Evolutionary conservation across 2,329 filamentous ascomycete species (phyloP).

Genomic region (Penicillium psychrosexuale): DNA sequence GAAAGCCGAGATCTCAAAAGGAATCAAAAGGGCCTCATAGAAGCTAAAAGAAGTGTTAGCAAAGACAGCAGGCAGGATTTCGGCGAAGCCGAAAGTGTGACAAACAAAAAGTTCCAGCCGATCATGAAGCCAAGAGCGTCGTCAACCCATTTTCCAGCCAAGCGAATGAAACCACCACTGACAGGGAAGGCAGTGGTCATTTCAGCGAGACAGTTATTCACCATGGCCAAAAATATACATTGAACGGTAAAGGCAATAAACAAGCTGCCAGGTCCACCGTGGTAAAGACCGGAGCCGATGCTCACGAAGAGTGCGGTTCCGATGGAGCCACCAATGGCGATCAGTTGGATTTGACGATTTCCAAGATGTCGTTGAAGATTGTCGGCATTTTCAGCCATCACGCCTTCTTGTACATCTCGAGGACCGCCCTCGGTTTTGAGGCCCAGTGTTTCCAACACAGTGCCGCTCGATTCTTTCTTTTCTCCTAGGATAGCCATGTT

Average conservation of each 20-base stretch:
- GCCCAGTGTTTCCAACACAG: conserved; percentile 12
- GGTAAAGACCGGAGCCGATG: conserved; percentile 38
- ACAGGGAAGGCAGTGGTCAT: conserved; percentile 47
- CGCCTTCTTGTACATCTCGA: conserved; percentile 22
- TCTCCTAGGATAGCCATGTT: conserved; percentile 12
- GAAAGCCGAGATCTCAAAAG: conserved; percentile 44
- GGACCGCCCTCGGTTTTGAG: conserved; percentile 12
- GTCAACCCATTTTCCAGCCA: conserved; percentile 47
- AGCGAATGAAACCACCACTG: conserved; percentile 40
- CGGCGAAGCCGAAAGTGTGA: background rate
- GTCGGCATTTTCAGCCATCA: conserved; percentile 28
- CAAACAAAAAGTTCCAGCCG: conserved; percentile 48
- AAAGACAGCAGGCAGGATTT: background rate
- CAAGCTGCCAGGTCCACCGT: conserved; percentile 39
- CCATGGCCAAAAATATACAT: conserved; percentile 33
- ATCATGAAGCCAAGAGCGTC: conserved; percentile 45
- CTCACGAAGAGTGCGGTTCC: conserved; percentile 40
- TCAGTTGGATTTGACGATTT: conserved; percentile 27
- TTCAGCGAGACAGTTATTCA: conserved; percentile 45
- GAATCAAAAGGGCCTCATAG: conserved; percentile 41
- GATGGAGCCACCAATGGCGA: conserved; percentile 44
- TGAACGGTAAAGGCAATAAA: conserved; percentile 37
- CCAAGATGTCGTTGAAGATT: conserved; percentile 23
- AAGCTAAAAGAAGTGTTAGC: conserved; percentile 24
- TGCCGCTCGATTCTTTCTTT: conserved; percentile 11